Percentiles rank a stretch among this genome's conserved stretches.
Conservation (phyloP, 73 alveolate species). For the Paramecium bursaria region DNA sequence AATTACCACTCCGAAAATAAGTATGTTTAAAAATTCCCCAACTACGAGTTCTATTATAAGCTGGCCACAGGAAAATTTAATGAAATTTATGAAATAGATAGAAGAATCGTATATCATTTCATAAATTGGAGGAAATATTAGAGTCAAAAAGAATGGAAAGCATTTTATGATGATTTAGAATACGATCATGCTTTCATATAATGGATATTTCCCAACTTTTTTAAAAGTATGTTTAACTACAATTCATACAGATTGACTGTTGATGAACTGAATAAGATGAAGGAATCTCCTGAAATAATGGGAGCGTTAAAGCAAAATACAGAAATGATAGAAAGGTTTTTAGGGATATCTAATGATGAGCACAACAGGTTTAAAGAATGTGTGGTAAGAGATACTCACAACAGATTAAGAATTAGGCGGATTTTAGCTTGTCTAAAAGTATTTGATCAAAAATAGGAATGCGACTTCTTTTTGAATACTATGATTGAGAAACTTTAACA, state of each 20-base stretch:
- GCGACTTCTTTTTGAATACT: too few relatives aligned
- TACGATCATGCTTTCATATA: slow-evolving; percentile 38
- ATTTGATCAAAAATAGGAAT: slow-evolving; percentile 30
- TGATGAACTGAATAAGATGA: slow-evolving; percentile 33
- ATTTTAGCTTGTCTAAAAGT: slow-evolving; percentile 24
- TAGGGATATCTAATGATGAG: too few relatives aligned
- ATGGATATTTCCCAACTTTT: slow-evolving; percentile 61
- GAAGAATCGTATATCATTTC: too few relatives aligned
- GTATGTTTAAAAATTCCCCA: too few relatives aligned
- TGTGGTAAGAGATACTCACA: slow-evolving; percentile 11
- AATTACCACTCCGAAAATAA: too few relatives aligned
- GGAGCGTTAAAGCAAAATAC: too few relatives aligned
- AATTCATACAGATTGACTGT: slow-evolving; percentile 17
- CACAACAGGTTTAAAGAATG: slow-evolving; percentile 28
- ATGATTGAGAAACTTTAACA: too few relatives aligned
- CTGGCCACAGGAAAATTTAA: too few relatives aligned
- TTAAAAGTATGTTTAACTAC: background rate
- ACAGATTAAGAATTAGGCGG: slow-evolving; percentile 7
- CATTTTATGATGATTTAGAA: slow-evolving; percentile 16
- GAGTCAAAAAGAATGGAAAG: background rate
- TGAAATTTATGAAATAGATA: too few relatives aligned
- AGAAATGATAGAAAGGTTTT: too few relatives aligned
- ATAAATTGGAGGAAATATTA: background rate
- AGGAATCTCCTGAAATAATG: background rate
- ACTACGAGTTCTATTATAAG: too few relatives aligned